These are phyloP conservation scores for Fusarium pininemorale DNA, from an alignment of 2,329 filamentous ascomycete genomes.

Conservation along the genomic window DNA sequence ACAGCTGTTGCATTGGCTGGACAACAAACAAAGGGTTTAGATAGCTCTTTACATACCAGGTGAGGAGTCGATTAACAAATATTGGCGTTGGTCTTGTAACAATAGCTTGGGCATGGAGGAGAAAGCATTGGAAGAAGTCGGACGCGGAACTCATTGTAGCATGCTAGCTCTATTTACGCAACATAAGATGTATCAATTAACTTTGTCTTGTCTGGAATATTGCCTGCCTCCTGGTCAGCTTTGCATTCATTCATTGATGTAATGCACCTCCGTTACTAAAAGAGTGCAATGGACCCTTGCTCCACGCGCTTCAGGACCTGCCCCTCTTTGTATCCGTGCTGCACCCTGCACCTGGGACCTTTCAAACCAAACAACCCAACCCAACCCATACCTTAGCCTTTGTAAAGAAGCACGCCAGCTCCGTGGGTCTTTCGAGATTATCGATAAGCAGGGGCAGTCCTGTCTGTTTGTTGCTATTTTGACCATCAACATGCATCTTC, in stretches of 20 bases:
- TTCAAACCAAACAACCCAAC: constrained; percentile 6
- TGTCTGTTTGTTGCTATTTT: constrained; percentile 5
- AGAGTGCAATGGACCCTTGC: constrained; percentile 10
- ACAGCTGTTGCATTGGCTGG: constrained; percentile 41
- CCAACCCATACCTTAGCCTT: not conserved
- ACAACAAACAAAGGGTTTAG: constrained; percentile 59
- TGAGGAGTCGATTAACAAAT: constrained; percentile 31
- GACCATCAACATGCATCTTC: constrained; percentile 39
- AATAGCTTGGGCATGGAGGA: constrained; percentile 37
- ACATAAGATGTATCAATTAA: constrained; percentile 28
- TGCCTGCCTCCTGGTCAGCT: not conserved
- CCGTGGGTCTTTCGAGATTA: constrained; percentile 13
- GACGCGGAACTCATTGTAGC: constrained; percentile 15
- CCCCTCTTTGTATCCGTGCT: constrained; percentile 34
- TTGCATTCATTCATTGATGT: not conserved
- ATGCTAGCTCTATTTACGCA: constrained; percentile 12
- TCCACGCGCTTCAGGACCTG: constrained; percentile 3
- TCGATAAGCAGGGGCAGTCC: constrained; percentile 14
- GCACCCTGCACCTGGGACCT: not conserved
- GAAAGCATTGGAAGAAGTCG: constrained; percentile 27
- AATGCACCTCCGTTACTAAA: not conserved
- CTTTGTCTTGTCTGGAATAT: not conserved
- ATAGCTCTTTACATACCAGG: constrained; percentile 56
- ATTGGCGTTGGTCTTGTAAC: constrained; percentile 33
- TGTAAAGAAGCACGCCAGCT: constrained; percentile 9